These are phyloP conservation scores for Vaccinium vitisidaea DNA, from an alignment of 148 eudicot species.

Conservation along the genomic window DNA sequence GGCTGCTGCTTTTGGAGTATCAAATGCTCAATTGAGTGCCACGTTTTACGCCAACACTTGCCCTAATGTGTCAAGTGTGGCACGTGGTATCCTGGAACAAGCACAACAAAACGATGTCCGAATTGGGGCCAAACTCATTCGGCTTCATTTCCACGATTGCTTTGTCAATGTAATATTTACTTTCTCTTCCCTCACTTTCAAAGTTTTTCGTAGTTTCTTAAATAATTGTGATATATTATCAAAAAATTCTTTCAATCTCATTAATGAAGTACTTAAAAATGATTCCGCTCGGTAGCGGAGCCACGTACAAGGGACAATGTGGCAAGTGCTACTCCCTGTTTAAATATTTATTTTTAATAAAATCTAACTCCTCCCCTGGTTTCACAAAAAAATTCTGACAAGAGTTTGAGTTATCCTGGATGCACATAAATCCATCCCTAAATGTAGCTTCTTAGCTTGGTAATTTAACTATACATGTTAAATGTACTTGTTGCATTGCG, in stretches of 20 bases:
- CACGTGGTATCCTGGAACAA: slow-evolving; percentile 11
- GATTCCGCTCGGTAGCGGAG: neutral
- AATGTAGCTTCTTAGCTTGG: neutral
- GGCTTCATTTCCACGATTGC: slow-evolving; percentile 40
- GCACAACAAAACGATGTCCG: slow-evolving; percentile 33
- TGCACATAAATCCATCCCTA: neutral
- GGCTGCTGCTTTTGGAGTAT: slow-evolving; percentile 16
- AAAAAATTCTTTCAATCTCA: neutral
- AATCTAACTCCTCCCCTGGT: too few species aligned
- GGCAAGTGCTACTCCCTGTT: too few species aligned
- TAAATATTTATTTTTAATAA: too few species aligned
- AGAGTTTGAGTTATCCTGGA: too few species aligned
- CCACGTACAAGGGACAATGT: too few species aligned
- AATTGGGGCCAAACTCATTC: slow-evolving; percentile 33
- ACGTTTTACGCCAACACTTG: slow-evolving; percentile 28
- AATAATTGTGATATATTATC: neutral
- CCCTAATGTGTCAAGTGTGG: slow-evolving; percentile 26
- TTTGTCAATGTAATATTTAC: slow-evolving; percentile 25
- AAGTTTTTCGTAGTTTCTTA: neutral
- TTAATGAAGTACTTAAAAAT: neutral
- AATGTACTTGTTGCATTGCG: neutral
- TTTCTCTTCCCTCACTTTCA: neutral
- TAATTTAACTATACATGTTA: neutral
- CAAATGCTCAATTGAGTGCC: slow-evolving; percentile 27
- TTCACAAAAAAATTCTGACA: too few species aligned